phyloP scores from a whole-genome alignment of 192 early-diverging fungal species.

The Mortierella hygrophila region DNA sequence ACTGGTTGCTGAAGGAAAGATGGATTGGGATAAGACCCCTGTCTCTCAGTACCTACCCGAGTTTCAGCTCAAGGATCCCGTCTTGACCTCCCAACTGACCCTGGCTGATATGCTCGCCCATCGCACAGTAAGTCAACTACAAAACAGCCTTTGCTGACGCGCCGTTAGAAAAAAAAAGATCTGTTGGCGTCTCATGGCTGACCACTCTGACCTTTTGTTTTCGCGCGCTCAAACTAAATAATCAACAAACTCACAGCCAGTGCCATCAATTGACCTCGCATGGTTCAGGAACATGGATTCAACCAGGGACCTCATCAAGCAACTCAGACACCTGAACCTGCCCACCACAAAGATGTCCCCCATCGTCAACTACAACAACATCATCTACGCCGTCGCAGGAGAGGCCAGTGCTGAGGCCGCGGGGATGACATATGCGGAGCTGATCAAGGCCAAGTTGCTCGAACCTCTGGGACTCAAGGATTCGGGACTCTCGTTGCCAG shows the following conservation, averaged over 20 bases:
- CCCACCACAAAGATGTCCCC: constrained; percentile 1
- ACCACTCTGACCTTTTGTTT: background rate
- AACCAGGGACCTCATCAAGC: constrained; percentile 17
- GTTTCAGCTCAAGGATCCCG: constrained; percentile 13
- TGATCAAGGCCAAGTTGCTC: constrained; percentile 18
- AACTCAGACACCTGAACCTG: constrained; percentile 8
- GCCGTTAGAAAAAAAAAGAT: background rate
- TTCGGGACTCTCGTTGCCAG: constrained; percentile 14
- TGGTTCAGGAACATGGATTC: constrained; percentile 11
- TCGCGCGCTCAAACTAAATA: no score
- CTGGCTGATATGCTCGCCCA: constrained; percentile 27
- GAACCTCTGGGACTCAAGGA: constrained; percentile 23
- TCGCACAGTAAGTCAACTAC: constrained; percentile 30
- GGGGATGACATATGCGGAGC: constrained; percentile 7
- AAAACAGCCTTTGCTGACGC: background rate
- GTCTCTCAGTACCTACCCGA: constrained; percentile 36
- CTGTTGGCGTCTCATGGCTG: no score
- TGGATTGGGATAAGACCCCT: constrained; percentile 44
- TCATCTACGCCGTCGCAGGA: constrained; percentile 33
- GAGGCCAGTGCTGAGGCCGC: constrained; percentile 34
- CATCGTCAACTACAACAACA: constrained; percentile 14
- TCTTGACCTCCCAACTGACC: constrained; percentile 20
- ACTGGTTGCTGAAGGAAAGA: constrained; percentile 39
- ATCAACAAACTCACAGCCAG: constrained; percentile 7
- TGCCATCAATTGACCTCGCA: background rate